These are phyloP conservation scores for Mucor velutinosus DNA, from an alignment of 371 early-diverging fungal species.

Conservation along the genomic window DNA sequence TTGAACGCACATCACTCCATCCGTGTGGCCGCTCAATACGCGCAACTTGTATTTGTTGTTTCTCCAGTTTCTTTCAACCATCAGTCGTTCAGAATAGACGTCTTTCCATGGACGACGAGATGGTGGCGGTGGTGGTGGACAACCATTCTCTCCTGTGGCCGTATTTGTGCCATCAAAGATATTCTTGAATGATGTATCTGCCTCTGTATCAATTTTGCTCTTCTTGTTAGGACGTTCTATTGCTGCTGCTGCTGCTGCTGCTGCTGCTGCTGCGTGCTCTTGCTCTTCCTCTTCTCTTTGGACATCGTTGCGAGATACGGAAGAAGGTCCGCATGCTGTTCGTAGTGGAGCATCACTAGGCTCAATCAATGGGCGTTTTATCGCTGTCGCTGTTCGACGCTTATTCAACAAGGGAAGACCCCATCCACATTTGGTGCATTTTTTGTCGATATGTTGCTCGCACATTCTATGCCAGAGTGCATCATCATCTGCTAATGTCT, in stretches of 20 bases:
- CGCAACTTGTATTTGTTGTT: constrained; percentile 64
- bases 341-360: constrained; percentile 17
- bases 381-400: constrained; percentile 23
- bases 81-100: constrained; percentile 80
- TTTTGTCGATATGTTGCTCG: constrained; percentile 92
- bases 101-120: constrained; percentile 77
- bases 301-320: not conserved
- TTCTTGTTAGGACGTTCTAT: not conserved
- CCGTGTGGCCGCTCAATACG: constrained; percentile 74
- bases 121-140: not conserved
- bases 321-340: constrained; percentile 18
- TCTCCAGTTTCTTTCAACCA: constrained; percentile 87
- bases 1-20: constrained; percentile 88
- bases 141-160: not conserved
- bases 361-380: constrained; percentile 18
- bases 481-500: constrained; percentile 81
- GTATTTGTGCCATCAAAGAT: not conserved
- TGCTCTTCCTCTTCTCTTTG: not conserved
- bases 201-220: constrained; percentile 7
- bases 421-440: constrained; percentile 94
- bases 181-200: not conserved
- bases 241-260: not conserved
- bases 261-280: not conserved
- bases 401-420: constrained; percentile 74
- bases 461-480: constrained; percentile 93